Conservation (phyloP, 805 yeast species). For the Saccharomyces kudriavzevii region DNA sequence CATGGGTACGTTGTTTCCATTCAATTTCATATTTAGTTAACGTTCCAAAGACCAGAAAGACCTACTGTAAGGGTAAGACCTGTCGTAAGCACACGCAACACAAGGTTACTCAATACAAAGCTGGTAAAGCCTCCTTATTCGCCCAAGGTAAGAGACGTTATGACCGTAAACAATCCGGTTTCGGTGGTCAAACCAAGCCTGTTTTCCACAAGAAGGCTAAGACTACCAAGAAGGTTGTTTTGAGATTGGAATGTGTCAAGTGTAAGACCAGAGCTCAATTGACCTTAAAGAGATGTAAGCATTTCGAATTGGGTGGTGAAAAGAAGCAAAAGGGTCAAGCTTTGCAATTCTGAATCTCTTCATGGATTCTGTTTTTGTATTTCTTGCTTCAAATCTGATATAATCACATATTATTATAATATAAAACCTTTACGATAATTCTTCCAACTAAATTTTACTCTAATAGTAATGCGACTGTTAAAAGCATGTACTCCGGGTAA, state of each 20-base stretch:
- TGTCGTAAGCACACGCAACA: conserved; percentile 99
- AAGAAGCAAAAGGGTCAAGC: conserved; percentile 99
- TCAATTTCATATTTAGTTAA: conserved; percentile 53
- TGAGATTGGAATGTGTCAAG: conserved; percentile 96
- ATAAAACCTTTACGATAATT: not conserved
- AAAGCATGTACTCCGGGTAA: not conserved
- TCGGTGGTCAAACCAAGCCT: conserved; percentile 99
- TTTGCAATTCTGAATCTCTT: conserved; percentile 78
- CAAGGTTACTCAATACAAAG: conserved; percentile 99
- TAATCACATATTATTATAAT: not conserved
- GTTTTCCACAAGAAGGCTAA: conserved; percentile 99
- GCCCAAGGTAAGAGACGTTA: conserved; percentile 99
- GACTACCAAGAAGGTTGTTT: conserved; percentile 99
- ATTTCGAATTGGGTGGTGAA: conserved; percentile 99
- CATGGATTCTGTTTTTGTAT: not conserved
- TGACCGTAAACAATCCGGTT: conserved; percentile 99
- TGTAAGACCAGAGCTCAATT: conserved; percentile 99
- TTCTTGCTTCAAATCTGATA: not conserved
- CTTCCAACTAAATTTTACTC: not conserved
- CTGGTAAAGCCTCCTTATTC: conserved; percentile 98
- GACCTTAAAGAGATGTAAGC: conserved; percentile 98
- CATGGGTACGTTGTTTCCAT: not conserved
- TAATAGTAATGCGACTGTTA: not conserved
- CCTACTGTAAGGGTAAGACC: conserved; percentile 98
- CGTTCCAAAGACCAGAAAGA: conserved; percentile 99